Evolutionary conservation across 257 asterid genomes (phyloP).

Genomic region (Rubia yunnanensis): DNA sequence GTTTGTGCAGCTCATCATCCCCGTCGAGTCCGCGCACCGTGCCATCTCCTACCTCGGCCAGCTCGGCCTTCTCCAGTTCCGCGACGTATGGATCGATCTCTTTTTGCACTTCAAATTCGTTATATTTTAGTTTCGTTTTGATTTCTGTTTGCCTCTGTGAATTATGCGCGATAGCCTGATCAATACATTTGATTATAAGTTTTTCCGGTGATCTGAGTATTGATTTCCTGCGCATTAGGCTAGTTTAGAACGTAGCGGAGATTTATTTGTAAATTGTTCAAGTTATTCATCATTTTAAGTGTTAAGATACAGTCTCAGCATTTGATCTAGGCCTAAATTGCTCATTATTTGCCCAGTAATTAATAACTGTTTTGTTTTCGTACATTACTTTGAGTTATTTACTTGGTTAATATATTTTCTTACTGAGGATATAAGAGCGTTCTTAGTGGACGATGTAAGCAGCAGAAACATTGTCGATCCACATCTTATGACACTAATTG

Average conservation of each 20-base stretch:
- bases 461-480: not conserved
- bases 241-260: not conserved
- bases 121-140: not conserved
- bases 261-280: not conserved
- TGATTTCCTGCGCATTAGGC: not conserved
- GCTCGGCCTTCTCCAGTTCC: slow-evolving; percentile 92
- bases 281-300: not conserved
- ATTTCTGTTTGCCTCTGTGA: not conserved
- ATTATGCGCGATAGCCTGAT: not conserved
- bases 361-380: not conserved
- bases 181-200: not conserved
- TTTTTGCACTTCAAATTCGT: not conserved
- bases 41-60: slow-evolving; percentile 87
- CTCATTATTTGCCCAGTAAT: not conserved
- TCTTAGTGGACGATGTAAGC: not conserved
- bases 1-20: slow-evolving; percentile 81
- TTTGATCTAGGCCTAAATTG: not conserved
- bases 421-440: not conserved
- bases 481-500: not conserved
- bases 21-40: slow-evolving; percentile 94
- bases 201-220: not conserved
- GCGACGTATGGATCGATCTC: slow-evolving; percentile 49
- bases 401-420: not conserved
- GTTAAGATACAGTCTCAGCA: not conserved
- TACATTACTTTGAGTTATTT: not conserved